Percentiles rank a stretch among this genome's conserved stretches.
These are phyloP conservation scores for Haemoproteus tartakovskyi DNA, from an alignment of 169 alveolate genomes.

Conservation along the genomic window DNA sequence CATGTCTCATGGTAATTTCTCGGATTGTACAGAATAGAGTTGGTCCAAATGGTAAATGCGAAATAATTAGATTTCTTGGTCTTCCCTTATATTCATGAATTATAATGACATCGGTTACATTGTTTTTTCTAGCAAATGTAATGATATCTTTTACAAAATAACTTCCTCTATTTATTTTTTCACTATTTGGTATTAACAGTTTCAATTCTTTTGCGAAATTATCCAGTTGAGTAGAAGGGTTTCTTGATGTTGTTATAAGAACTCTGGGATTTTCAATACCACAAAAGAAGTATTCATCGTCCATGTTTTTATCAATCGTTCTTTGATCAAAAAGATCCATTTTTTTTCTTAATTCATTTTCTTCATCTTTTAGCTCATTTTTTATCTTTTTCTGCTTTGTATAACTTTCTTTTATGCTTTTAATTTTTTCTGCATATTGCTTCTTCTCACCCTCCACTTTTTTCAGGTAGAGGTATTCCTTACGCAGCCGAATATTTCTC, in stretches of 20 bases:
- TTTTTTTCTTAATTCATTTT: conserved; percentile 79
- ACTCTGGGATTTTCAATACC: conserved; percentile 93
- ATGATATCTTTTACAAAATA: conserved; percentile 93
- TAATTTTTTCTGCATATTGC: conserved; percentile 82
- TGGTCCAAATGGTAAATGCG: conserved; percentile 99
- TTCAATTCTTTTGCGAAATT: conserved; percentile 95
- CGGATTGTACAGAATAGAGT: conserved; percentile 95
- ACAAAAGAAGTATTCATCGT: conserved; percentile 88
- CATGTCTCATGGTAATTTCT: conserved; percentile 96
- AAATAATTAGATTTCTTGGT: conserved; percentile 97
- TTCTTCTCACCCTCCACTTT: conserved; percentile 88
- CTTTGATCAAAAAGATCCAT: conserved; percentile 85
- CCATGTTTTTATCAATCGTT: conserved; percentile 84
- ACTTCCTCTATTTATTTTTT: conserved; percentile 96
- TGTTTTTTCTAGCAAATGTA: conserved; percentile 89
- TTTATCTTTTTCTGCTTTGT: conserved; percentile 87
- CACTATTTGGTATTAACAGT: conserved; percentile 92
- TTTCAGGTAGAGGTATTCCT: conserved; percentile 92
- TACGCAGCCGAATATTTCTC: conserved; percentile 91
- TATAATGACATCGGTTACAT: conserved; percentile 91
- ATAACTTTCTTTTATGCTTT: conserved; percentile 85
- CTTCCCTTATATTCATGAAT: conserved; percentile 86
- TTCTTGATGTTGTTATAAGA: conserved; percentile 94
- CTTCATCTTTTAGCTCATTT: conserved; percentile 81
- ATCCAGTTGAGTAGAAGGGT: conserved; percentile 92